phyloP scores from a whole-genome alignment of 2,329 filamentous ascomycete species.

The Cadophora gregata region DNA sequence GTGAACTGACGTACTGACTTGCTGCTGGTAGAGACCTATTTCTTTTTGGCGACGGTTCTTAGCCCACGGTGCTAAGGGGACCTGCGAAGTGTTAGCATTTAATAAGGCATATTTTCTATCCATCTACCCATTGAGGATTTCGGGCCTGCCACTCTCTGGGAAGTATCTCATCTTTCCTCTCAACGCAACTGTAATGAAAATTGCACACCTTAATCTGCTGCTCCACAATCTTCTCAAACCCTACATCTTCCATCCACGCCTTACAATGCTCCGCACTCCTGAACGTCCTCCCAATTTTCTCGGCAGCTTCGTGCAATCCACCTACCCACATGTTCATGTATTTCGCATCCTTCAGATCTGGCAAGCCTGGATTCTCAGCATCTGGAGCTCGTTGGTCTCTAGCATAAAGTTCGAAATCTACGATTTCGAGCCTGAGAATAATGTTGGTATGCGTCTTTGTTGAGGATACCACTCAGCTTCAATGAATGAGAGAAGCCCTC shows the following conservation, averaged over 20 bases:
- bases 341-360: constrained; percentile 4
- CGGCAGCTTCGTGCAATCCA: constrained; percentile 39
- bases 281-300: constrained; percentile 44
- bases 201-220: constrained; percentile 18
- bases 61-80: constrained; percentile 46
- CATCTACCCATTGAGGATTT: no score
- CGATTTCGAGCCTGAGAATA: constrained; percentile 30
- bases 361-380: neutral
- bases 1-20: constrained; percentile 22
- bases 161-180: no score
- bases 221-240: constrained; percentile 44
- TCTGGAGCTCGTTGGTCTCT: constrained; percentile 21
- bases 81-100: neutral
- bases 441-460: neutral
- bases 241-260: constrained; percentile 44
- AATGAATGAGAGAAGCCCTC: no score
- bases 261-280: constrained; percentile 30
- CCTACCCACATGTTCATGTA: constrained; percentile 33
- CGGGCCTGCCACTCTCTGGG: no score
- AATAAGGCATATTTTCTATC: no score
- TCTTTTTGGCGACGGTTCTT: constrained; percentile 46
- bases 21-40: constrained; percentile 44
- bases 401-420: constrained; percentile 37
- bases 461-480: no score
- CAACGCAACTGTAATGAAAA: no score